Conservation (phyloP, 305 asterid genomes). For the Rubia peregrina region DNA sequence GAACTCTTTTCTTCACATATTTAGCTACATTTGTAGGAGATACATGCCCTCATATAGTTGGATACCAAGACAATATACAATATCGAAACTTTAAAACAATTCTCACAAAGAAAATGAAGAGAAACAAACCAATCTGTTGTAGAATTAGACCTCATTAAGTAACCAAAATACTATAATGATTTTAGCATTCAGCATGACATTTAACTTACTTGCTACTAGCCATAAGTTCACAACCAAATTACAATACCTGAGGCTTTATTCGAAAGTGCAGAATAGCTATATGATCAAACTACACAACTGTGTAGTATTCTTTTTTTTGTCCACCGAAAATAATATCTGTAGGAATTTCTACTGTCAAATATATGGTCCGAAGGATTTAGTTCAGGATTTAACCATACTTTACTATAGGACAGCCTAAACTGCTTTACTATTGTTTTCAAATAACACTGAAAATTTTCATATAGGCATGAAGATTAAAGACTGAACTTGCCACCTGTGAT, state of each 20-base stretch:
- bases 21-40: neutral
- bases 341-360: neutral
- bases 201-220: constrained; percentile 2
- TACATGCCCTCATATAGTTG: neutral
- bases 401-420: neutral
- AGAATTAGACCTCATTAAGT: neutral
- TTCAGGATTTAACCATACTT: neutral
- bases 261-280: neutral
- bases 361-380: neutral
- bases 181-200: neutral
- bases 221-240: neutral
- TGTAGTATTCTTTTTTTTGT: too few relatives aligned
- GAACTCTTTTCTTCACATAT: neutral
- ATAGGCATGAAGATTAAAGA: neutral
- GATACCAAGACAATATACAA: neutral
- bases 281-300: neutral
- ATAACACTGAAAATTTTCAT: neutral
- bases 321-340: neutral
- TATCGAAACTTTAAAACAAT: neutral
- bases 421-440: neutral
- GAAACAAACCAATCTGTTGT: neutral
- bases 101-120: neutral
- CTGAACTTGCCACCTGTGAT: neutral
- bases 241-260: neutral
- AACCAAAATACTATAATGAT: neutral